Evolutionary conservation across 768 basidiomycete species (phyloP).

Genomic region (Boletellus ananiceps): DNA sequence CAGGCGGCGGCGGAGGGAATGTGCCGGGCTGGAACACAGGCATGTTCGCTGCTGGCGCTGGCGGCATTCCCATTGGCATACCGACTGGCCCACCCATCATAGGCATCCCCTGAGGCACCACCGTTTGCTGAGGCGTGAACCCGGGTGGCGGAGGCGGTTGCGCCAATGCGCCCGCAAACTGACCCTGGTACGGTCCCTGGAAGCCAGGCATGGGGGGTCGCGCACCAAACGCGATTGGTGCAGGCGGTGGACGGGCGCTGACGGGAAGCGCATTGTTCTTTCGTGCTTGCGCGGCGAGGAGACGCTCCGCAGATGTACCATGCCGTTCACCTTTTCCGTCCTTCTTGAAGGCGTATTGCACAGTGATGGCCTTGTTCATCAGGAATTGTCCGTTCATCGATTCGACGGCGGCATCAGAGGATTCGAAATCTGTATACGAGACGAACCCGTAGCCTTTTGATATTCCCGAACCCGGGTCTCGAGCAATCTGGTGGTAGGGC

Average conservation of each 20-base stretch:
- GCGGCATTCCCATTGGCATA: slow-evolving; percentile 35
- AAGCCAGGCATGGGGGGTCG: slow-evolving; percentile 66
- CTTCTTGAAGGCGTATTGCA: slow-evolving; percentile 99
- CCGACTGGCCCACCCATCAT: slow-evolving; percentile 33
- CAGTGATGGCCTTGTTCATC: slow-evolving; percentile 96
- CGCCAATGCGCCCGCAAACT: slow-evolving; percentile 86
- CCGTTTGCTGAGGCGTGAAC: slow-evolving; percentile 68
- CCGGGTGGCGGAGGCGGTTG: slow-evolving; percentile 79
- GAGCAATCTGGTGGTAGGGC: slow-evolving; percentile 63
- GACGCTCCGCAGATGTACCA: slow-evolving; percentile 93
- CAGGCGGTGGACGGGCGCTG: slow-evolving; percentile 67
- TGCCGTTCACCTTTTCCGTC: slow-evolving; percentile 98
- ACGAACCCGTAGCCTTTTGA: slow-evolving; percentile 99
- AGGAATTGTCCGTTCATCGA: slow-evolving; percentile 97
- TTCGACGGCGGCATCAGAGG: slow-evolving; percentile 93
- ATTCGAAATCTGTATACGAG: slow-evolving; percentile 95
- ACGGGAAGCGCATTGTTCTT: slow-evolving; percentile 91
- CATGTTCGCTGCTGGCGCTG: slow-evolving; percentile 35
- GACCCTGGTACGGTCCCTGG: slow-evolving; percentile 81
- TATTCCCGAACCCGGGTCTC: slow-evolving; percentile 75
- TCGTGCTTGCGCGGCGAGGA: slow-evolving; percentile 90
- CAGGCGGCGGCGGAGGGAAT: slow-evolving; percentile 63
- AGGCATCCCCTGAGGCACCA: slow-evolving; percentile 43
- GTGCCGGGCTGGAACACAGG: slow-evolving; percentile 43
- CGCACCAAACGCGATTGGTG: slow-evolving; percentile 67